Evolutionary conservation across 2,329 filamentous ascomycete species (phyloP), one percentile per base, ranked within the genome.

Genomic region (Alternaria metachromatica): DNA sequence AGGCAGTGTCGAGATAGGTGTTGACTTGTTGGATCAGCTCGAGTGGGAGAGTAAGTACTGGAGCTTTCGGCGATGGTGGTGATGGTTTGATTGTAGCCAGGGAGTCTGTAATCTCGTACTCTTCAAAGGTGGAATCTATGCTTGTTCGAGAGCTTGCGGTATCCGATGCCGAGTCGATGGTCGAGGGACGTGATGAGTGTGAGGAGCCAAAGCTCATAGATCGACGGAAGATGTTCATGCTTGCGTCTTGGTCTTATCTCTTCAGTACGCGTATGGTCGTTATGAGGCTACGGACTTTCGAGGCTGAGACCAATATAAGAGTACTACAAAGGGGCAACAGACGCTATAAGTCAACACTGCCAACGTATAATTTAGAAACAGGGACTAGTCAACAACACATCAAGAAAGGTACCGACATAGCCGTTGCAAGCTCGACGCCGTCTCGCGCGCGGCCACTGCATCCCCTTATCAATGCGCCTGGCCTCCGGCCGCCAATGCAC

Each of bases 11-110:
- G 10, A 78, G 71, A 54, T 76, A 73, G 3, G 63, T 62, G 2
- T 68, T 67, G n/a, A 79, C 69, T 11, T 76, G 69, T 53, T 77
- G 76, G 26, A 78, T 51, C 3, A 79, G 62, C 55, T 79, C 76
- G 26, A 76, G 25, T 2, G 76, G 76, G 23, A 79, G 74, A 6
- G 51, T 62, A 15, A 73, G 60, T 10, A 77, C 41, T 2, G 73
- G 70, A 5, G 67, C 62, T 12, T 51, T 55, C 44, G 66, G 60
- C 25, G 50, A 50, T 6, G 55, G 58, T 44, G 48, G 58, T 3
- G 15, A 33, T n/a, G 20, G 21, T 13, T 48, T 56, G 6, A 67
- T 53, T 5, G 68, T 69, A 8, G 64, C 64, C 10, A 64, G 33
- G 8, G 62, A 66, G 20, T 61, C 58, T 62, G 55, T 56, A 9